A percentile compares a stretch with the other conserved stretches of the same genome.
These are phyloP conservation scores for Mikania micrantha DNA, from an alignment of 129 eudicot genomes.

Conservation along the genomic window DNA sequence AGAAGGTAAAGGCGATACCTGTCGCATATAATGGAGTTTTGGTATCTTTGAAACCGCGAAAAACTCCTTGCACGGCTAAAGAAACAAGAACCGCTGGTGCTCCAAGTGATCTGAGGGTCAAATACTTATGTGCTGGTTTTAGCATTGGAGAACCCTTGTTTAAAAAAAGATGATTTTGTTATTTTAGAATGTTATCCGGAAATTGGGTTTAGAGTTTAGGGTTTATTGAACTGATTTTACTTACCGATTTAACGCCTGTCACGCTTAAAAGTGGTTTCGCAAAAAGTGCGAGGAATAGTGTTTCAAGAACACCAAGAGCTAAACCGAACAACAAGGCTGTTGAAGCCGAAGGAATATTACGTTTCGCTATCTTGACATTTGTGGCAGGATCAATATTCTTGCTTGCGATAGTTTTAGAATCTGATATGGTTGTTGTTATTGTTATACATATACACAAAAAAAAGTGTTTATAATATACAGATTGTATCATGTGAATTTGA, in stretches of 20 bases:
- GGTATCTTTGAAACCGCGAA: conserved; percentile 48
- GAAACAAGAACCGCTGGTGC: conserved; percentile 52
- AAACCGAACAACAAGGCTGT: conserved; percentile 53
- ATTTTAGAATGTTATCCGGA: too few species aligned
- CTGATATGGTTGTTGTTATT: too few species aligned
- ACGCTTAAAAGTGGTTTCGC: conserved; percentile 50
- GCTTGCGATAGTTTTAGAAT: neutral
- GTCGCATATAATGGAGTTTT: conserved; percentile 56
- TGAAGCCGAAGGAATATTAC: conserved; percentile 73
- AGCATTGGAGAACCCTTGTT: conserved; percentile 36
- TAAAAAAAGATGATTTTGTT: too few species aligned
- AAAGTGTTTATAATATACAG: too few species aligned
- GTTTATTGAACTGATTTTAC: neutral
- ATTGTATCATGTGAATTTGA: too few species aligned
- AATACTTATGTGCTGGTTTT: conserved; percentile 32
- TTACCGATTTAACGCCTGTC: conserved; percentile 72
- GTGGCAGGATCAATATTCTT: neutral
- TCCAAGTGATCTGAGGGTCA: conserved; percentile 40
- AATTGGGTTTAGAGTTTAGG: too few species aligned
- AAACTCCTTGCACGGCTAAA: conserved; percentile 53
- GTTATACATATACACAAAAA: too few species aligned
- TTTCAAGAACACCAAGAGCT: conserved; percentile 53
- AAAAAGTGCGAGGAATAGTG: conserved; percentile 41
- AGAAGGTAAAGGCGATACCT: conserved; percentile 26
- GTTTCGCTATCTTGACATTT: conserved; percentile 16